These are phyloP conservation scores for Vitis hybrid DNA, from an alignment of 177 flowering plant species.

Conservation along the genomic window DNA sequence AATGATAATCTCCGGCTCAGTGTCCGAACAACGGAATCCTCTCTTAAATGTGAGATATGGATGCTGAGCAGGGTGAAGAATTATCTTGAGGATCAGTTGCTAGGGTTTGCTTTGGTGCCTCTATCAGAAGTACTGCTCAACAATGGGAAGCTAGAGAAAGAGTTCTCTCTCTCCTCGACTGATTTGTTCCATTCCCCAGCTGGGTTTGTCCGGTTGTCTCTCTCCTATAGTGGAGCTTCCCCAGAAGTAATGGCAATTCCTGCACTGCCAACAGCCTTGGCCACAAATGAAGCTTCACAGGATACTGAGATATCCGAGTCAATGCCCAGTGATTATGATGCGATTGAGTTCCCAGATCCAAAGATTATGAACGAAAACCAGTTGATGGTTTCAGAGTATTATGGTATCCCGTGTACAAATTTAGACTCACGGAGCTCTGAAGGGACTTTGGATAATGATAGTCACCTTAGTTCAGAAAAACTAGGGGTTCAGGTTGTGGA, in stretches of 20 bases:
- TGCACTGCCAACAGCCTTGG: conserved; percentile 19
- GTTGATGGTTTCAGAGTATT: conserved; percentile 81
- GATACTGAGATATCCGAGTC: conserved; percentile 40
- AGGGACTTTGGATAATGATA: conserved; percentile 49
- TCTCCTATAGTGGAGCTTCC: conserved; percentile 59
- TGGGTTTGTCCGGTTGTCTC: conserved; percentile 74
- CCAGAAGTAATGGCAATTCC: conserved; percentile 74
- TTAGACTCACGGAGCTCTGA: conserved; percentile 60
- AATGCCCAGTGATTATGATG: conserved; percentile 43
- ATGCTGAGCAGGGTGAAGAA: conserved; percentile 93
- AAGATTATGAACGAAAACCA: conserved; percentile 70
- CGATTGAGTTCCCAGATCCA: conserved; percentile 91
- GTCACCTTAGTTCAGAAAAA: conserved; percentile 32
- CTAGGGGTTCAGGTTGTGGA: conserved; percentile 38
- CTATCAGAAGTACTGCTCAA: conserved; percentile 57
- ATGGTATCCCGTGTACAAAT: conserved; percentile 38
- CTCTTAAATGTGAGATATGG: conserved; percentile 93
- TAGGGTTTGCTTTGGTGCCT: conserved; percentile 88
- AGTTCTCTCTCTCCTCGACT: conserved; percentile 87
- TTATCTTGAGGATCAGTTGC: conserved; percentile 86
- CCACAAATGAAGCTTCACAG: conserved; percentile 21
- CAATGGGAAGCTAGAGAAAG: conserved; percentile 68
- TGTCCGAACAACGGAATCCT: conserved; percentile 55
- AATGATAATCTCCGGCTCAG: conserved; percentile 56
- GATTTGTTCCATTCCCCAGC: conserved; percentile 96